Base-by-base conservation (phyloP, 164 flowering plant species). In the Pachysandra terminalis region DNA sequence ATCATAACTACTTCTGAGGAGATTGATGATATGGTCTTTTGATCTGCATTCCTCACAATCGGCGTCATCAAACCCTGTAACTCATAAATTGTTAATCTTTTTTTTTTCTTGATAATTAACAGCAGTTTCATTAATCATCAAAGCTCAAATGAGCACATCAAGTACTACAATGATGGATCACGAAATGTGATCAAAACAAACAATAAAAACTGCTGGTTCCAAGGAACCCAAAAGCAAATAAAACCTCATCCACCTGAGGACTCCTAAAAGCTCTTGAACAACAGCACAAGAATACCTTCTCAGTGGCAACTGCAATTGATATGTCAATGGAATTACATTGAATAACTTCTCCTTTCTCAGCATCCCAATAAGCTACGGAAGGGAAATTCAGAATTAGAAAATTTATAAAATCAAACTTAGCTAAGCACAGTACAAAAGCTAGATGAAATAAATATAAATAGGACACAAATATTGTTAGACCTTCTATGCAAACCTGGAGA, bases 31-130 rank as follows among this genome's bases (percentile, higher is more conserved):
- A 95, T 83, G 64, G 91, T 79, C 81, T 95, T 95, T 76, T 90
- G 96, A 82, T 95, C 98, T 45, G 96, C 96, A 77, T 92, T 90
- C 78, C 84, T 89, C 27, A 95, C 73, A n/a, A 95, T 89, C 53
- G 98, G 99, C 75, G 99, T 95, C 98, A 95, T 88, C 85, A 95
- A 83, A 12, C 99, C 99, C 99, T 95, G 86, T 40, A 76, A 62
- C 21, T 59, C 63, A 58, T 48, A 64, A 61, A 62, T 45, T 49
- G 51, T 27, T 59, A 25, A 17, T 62, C 57, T n/a, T n/a, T n/a
- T n/a, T n/a, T n/a, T n/a, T n/a, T n/a, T n/a, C n/a, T n/a, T n/a
- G n/a, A n/a, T n/a, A n/a, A n/a, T n/a, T n/a, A n/a, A n/a, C n/a
- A n/a, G n/a, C n/a, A n/a, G n/a, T n/a, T n/a, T n/a, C n/a, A n/a